Conservation (phyloP, 2,329 filamentous ascomycete species). For the Hirsutella minnesotensis region DNA sequence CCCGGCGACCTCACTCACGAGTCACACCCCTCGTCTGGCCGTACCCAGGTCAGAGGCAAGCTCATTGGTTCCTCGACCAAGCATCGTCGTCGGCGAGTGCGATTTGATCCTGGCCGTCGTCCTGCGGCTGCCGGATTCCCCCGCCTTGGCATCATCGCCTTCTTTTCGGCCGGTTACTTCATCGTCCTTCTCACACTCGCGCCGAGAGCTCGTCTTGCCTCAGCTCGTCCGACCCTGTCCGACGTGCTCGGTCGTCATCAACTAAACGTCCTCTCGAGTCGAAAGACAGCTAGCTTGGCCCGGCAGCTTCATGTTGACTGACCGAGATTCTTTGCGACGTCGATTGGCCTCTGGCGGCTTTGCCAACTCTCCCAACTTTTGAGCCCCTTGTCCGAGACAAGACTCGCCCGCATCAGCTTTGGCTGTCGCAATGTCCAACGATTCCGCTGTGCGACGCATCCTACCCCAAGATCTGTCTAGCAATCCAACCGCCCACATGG, state of each 20-base stretch:
- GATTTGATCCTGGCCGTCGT: background rate
- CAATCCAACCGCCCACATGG: slow-evolving; percentile 44
- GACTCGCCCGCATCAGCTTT: background rate
- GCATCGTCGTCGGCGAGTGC: background rate
- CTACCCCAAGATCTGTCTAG: slow-evolving; percentile 44
- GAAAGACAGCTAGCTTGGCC: slow-evolving; percentile 1
- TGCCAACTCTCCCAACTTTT: background rate
- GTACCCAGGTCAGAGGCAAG: background rate
- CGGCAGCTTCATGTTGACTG: slow-evolving; percentile 19
- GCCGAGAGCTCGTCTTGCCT: background rate
- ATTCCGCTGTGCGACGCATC: slow-evolving; percentile 48
- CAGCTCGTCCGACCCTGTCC: background rate
- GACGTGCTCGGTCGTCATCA: slow-evolving; percentile 1
- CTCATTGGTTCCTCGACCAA: background rate
- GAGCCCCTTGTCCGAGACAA: background rate
- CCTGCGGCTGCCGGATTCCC: no score
- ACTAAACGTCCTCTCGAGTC: background rate
- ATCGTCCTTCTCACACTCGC: background rate
- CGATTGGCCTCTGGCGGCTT: background rate
- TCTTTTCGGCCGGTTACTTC: background rate
- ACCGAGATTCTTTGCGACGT: background rate
- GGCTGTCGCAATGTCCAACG: slow-evolving; percentile 41
- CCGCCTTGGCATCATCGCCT: background rate
- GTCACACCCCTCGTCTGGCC: background rate
- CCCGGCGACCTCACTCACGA: no score